phyloP scores from a whole-genome alignment of 495 filamentous ascomycete genomes.

The Trichoderma orchidacearum region DNA sequence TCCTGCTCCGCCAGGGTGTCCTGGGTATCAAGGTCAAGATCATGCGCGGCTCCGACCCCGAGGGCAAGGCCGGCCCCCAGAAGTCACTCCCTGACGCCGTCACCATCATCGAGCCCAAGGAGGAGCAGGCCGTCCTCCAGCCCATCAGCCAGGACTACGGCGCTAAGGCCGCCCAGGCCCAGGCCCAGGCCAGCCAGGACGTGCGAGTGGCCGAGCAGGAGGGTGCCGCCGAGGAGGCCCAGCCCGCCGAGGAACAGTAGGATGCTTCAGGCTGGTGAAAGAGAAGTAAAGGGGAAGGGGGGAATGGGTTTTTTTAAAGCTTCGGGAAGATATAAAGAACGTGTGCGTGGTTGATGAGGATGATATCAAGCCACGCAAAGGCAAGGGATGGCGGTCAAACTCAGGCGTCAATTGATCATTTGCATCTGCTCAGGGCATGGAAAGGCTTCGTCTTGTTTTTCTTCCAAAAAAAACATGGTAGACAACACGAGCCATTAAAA shows the following conservation, averaged over 20 bases:
- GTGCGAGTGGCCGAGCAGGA: conserved; percentile 59
- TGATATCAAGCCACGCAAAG: background rate
- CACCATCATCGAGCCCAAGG: conserved; percentile 99
- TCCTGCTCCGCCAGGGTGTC: conserved; percentile 98
- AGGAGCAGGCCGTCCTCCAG: conserved; percentile 86
- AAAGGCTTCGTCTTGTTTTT: conserved; percentile 1
- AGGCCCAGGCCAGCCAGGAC: conserved; percentile 46
- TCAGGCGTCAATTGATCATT: background rate
- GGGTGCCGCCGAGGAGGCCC: conserved; percentile 32
- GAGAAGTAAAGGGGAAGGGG: conserved; percentile 3
- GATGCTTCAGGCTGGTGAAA: conserved; percentile 2
- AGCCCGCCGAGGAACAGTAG: conserved; percentile 36
- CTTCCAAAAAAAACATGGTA: background rate
- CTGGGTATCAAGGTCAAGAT: conserved; percentile 99
- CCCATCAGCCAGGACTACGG: conserved; percentile 97
- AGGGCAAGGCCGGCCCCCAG: conserved; percentile 94
- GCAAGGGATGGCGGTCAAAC: background rate
- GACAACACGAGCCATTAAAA: background rate
- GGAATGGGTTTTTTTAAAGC: background rate
- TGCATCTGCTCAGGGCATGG: conserved; percentile 1
- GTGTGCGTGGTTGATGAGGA: background rate
- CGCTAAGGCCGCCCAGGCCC: conserved; percentile 81
- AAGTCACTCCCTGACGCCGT: conserved; percentile 96
- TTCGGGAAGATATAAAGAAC: background rate
- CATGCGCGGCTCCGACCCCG: conserved; percentile 98